Conservation (phyloP, 1,284 basidiomycete species). For the Erythrobasidium hasegawianum region DNA sequence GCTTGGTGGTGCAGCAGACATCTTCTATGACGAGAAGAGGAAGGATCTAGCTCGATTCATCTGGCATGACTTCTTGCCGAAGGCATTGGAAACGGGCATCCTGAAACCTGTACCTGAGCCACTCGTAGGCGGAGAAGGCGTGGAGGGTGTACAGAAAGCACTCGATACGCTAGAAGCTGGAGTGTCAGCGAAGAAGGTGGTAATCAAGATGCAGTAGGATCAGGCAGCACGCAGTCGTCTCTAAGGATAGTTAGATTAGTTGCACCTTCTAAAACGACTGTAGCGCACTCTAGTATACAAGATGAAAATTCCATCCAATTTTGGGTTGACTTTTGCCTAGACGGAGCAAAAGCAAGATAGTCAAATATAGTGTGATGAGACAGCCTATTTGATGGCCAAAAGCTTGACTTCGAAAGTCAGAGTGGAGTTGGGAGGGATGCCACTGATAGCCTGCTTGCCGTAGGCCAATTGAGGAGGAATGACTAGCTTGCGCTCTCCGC, state of each 20-base stretch:
- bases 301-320: too few species aligned
- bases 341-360: too few species aligned
- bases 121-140: conserved; percentile 36
- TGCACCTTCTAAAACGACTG: too few species aligned
- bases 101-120: conserved; percentile 36
- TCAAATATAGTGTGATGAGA: too few species aligned
- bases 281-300: too few species aligned
- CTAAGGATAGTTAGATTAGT: too few species aligned
- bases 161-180: conserved; percentile 37
- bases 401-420: conserved; percentile 45
- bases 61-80: conserved; percentile 37
- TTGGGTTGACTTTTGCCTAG: too few species aligned
- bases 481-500: conserved; percentile 48
- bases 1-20: conserved; percentile 14
- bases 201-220: conserved; percentile 14
- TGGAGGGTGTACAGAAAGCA: conserved; percentile 35
- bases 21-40: conserved; percentile 23
- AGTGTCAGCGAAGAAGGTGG: conserved; percentile 39
- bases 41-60: conserved; percentile 22
- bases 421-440: conserved; percentile 49
- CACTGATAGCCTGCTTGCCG: conserved; percentile 46
- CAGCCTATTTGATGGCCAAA: conserved; percentile 29
- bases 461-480: conserved; percentile 48
- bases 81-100: conserved; percentile 32
- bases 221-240: too few species aligned